Evolutionary conservation across 164 flowering plant genomes (phyloP), one percentile per base, ranked within the genome.

Genomic region (Aristolochia contorta): DNA sequence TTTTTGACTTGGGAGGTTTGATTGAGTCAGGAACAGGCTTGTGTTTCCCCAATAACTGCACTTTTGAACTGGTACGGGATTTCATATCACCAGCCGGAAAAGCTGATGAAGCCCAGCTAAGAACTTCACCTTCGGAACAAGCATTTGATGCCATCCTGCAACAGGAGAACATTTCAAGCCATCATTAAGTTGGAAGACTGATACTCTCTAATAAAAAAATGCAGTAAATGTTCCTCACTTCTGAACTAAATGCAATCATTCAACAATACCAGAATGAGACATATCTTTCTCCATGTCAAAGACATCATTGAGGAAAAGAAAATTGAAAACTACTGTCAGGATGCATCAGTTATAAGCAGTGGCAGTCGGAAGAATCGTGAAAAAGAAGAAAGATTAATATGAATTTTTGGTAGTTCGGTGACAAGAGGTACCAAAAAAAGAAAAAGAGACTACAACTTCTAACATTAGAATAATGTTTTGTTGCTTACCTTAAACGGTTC

Each of bases 401-500:
- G 43, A 37, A 7, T 37, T 37, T 0, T 37, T 37, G 43, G 43
- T 37, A 3, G 43, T 37, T 37, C 7, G 12, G 7, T 37, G 12
- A 37, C 43, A 37, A n/a, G n/a, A n/a, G n/a, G n/a, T n/a, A n/a
- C n/a, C n/a, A n/a, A n/a, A 37, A 37, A 6, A 37, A 10, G 12
- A 37, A 10, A 37, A 49, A 49, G 53, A 49, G 10, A 49, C 9
- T 18, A 49, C 19, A 21, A 49, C 16, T n/a, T 18, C 53, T 18
- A 49, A 6, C 10, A 49, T 18, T 12, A 16, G 0, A 23, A 53
- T 13, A 27, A 53, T 15, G 2, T 4, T 22, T 22, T 16, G 23
- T 23, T 23, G 27, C 20, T 23, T 79, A 88, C 99, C 97, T 90
- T 82, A 79, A 82, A 58, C 86, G 82, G 52, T 61, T 72, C 69